These are phyloP conservation scores for Sicyos edulis DNA, from an alignment of 306 rosid genomes.

Conservation along the genomic window DNA sequence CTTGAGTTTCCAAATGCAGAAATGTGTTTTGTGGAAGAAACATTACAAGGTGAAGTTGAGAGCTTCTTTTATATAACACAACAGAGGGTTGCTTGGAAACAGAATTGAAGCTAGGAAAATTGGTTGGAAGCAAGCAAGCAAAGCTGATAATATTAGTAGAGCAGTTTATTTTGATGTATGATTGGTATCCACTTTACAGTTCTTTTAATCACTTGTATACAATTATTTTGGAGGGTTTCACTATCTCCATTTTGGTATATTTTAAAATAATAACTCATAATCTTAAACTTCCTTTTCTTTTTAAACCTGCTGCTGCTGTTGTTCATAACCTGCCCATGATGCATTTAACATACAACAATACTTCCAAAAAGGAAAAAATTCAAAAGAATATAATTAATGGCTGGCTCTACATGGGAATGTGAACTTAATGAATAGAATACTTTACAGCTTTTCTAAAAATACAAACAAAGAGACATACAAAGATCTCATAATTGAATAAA, in stretches of 20 bases:
- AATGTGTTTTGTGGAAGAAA: conserved; percentile 19
- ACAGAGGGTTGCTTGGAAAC: neutral
- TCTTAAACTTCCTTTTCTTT: neutral
- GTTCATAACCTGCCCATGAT: neutral
- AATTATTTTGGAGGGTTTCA: neutral
- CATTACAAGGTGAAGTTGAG: neutral
- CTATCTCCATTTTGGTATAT: neutral
- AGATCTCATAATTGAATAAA: neutral
- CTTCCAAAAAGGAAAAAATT: neutral
- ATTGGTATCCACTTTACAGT: neutral
- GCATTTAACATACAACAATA: neutral
- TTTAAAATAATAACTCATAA: neutral
- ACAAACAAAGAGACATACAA: too few species aligned
- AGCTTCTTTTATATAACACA: neutral
- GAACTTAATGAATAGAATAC: too few species aligned
- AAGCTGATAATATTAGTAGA: neutral
- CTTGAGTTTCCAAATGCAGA: neutral
- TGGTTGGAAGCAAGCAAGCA: too few species aligned
- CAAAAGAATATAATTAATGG: too few species aligned
- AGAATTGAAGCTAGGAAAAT: neutral
- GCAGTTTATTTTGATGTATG: neutral
- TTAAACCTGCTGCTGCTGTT: neutral
- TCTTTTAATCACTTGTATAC: neutral
- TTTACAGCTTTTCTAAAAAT: too few species aligned
- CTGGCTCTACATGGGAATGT: neutral